Base-by-base conservation (phyloP, 73 alveolate genomes). In the Symbiodinium natans region DNA sequence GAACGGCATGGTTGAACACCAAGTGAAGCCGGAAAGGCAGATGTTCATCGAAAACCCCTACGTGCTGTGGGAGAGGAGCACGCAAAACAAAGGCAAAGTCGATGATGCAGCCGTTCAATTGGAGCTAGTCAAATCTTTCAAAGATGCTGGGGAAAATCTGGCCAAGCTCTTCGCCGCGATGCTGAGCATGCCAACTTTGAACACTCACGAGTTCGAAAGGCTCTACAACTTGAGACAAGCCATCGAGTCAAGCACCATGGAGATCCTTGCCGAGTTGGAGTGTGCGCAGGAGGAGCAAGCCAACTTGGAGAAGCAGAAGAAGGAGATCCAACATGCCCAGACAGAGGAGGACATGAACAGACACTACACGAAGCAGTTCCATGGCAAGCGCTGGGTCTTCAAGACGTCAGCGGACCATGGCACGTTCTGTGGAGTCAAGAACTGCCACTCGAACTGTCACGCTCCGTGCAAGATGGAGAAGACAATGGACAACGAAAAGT, bases 381-480 rank as follows among this genome's bases (percentile, higher is more conserved):
- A 84, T 3, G 77, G 48, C 80, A 84, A 41, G 43, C 80, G 93
- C 77, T 84, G 93, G 93, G 77, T 84, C 34, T 84, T 84, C 77
- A 42, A 84, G 43, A 21, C 0, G 1, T 1, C 93, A 25, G 11
- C 27, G 10, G 34, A 13, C 40, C 93, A 84, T 42, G 93, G 93
- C 46, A 84, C 93, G 29, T 84, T 84, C 46, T 84, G 93, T 21
- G 93, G 93, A 0, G 73, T 43, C 42, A 41, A 41, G 77, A 48
- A 31, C 34, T 84, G 93, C 80, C 93, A 84, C 17, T 84, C 93
- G 41, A 84, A 84, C 42, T 84, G 93, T 29, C 93, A 84, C 15
- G 93, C 93, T 3, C 93, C 93, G 15, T 84, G 93, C 93, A 84
- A 84, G 80, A 84, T 84, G 93, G 93, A 84, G 93, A 84, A 84